Percentiles rank a stretch among this genome's conserved stretches.
These are phyloP conservation scores for Rhamnella rubrinervis DNA, from an alignment of 331 rosid genomes.

Conservation along the genomic window DNA sequence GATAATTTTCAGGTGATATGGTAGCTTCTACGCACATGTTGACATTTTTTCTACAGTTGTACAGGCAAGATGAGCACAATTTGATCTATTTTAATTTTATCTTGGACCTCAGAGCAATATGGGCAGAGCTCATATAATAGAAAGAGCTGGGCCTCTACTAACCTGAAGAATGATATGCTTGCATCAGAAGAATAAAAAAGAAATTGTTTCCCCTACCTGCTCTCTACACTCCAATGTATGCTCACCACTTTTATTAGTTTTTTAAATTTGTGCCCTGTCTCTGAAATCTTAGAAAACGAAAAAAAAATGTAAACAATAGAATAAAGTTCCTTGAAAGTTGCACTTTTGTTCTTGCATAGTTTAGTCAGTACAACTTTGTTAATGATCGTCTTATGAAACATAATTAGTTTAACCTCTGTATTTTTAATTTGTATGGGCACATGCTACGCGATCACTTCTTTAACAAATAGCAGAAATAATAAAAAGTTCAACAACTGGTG, in stretches of 20 bases:
- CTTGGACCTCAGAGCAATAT: slow-evolving; percentile 26
- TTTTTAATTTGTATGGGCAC: neutral
- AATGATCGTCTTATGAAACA: neutral
- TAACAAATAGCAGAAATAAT: slow-evolving; percentile 7
- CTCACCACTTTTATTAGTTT: slow-evolving; percentile 8
- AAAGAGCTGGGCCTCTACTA: slow-evolving; percentile 7
- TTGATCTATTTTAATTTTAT: slow-evolving; percentile 9
- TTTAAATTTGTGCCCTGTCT: slow-evolving; percentile 1
- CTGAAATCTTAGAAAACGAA: neutral
- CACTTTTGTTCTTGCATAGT: neutral
- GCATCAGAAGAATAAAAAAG: neutral
- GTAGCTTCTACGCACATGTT: slow-evolving; percentile 9
- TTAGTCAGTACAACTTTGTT: neutral
- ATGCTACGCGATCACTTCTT: slow-evolving; percentile 9
- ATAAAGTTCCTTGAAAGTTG: neutral
- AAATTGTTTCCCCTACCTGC: slow-evolving; percentile 2
- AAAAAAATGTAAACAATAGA: neutral
- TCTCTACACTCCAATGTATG: slow-evolving; percentile 12
- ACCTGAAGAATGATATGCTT: slow-evolving; percentile 31
- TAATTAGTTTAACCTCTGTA: neutral
- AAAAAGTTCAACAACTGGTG: neutral
- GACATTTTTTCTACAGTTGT: slow-evolving; percentile 32
- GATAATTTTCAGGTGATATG: slow-evolving; percentile 8
- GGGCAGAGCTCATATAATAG: slow-evolving; percentile 34
- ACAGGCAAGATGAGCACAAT: slow-evolving; percentile 1